Percentiles rank a stretch among this genome's conserved stretches.
These are phyloP conservation scores for Castanea crenata DNA, from an alignment of 306 rosid species.

Conservation along the genomic window DNA sequence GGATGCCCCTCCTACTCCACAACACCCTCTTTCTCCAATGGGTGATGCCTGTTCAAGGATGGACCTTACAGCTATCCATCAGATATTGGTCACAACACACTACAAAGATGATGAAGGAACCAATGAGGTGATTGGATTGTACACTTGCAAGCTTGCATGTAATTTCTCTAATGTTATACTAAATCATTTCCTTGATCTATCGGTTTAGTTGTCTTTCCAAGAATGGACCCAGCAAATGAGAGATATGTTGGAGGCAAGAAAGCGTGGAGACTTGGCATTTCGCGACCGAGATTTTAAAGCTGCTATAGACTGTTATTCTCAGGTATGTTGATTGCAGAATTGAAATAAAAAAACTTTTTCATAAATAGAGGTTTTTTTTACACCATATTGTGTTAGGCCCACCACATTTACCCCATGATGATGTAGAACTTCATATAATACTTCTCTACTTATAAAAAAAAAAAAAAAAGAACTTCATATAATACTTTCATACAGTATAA, in stretches of 20 bases:
- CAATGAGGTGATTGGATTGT: constrained; percentile 50
- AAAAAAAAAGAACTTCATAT: neutral
- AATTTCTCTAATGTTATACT: constrained; percentile 3
- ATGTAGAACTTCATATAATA: neutral
- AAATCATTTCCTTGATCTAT: neutral
- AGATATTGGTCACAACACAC: constrained; percentile 64
- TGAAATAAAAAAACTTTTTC: neutral
- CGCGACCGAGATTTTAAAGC: constrained; percentile 71
- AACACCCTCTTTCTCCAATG: constrained; percentile 69
- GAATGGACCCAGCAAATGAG: constrained; percentile 85
- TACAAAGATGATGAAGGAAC: constrained; percentile 73
- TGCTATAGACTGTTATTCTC: constrained; percentile 66
- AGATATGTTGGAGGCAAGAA: constrained; percentile 75
- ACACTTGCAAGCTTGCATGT: constrained; percentile 2
- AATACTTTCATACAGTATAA: neutral
- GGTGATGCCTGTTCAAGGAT: constrained; percentile 71
- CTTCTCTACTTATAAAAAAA: too few species aligned
- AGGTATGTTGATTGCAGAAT: constrained; percentile 32
- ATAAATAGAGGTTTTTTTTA: neutral
- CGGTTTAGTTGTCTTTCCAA: constrained; percentile 67
- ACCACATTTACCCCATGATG: neutral
- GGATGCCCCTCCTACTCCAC: constrained; percentile 67
- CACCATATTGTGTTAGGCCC: neutral
- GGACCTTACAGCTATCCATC: constrained; percentile 82
- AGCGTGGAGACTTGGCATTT: constrained; percentile 73